Evolutionary conservation across 176 grass and related monocot genomes (phyloP).

Genomic region (Carex parvula): DNA sequence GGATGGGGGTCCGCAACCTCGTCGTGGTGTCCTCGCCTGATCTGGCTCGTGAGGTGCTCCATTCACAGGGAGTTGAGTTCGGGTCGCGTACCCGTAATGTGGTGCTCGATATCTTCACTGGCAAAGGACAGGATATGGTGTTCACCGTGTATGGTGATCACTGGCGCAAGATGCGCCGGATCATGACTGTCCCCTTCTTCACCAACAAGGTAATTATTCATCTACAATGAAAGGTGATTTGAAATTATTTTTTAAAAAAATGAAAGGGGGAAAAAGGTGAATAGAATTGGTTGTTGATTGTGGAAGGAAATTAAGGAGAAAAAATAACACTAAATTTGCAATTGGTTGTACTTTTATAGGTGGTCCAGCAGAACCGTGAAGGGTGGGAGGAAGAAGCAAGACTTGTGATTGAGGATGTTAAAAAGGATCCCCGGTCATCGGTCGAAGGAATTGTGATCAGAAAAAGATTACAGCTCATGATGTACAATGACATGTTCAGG

Average conservation of each 20-base stretch:
- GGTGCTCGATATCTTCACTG: conserved; percentile 97
- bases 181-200: conserved; percentile 97
- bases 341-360: conserved; percentile 20
- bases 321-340: neutral
- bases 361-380: conserved; percentile 62
- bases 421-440: conserved; percentile 32
- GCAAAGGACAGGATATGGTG: conserved; percentile 86
- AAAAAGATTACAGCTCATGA: conserved; percentile 72
- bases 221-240: neutral
- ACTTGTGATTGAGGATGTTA: conserved; percentile 69
- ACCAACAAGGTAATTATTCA: conserved; percentile 66
- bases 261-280: neutral
- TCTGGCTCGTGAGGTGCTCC: conserved; percentile 84
- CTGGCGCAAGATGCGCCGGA: conserved; percentile 98
- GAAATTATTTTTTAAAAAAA: neutral
- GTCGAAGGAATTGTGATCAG: conserved; percentile 53
- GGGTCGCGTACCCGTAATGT: conserved; percentile 95
- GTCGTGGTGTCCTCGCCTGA: conserved; percentile 76
- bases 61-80: conserved; percentile 96
- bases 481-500: conserved; percentile 99
- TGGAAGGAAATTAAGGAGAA: neutral
- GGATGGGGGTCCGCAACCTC: conserved; percentile 91
- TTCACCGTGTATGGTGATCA: conserved; percentile 95
- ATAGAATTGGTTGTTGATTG: neutral
- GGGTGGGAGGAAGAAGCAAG: conserved; percentile 89